Conservation (phyloP, 441 rosid species). For the Aquilaria agallochum region DNA sequence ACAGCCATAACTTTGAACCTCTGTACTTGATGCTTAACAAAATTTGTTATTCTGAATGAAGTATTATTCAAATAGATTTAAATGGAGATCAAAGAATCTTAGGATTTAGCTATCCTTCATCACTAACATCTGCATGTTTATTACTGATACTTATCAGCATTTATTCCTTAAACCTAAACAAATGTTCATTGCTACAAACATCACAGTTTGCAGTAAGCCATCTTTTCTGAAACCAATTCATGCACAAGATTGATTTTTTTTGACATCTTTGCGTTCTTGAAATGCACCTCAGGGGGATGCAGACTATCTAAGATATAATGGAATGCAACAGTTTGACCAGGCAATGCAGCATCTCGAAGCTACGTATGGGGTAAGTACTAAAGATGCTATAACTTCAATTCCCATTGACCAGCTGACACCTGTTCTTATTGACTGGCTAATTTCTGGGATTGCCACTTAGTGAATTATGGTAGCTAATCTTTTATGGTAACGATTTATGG, state of each 20-base stretch:
- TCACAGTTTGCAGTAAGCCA: no score
- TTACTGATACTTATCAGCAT: no score
- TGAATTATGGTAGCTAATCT: background rate
- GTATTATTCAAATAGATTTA: no score
- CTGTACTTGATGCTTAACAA: no score
- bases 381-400: constrained; percentile 2
- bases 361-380: constrained; percentile 63
- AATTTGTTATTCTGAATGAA: no score
- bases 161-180: no score
- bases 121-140: no score
- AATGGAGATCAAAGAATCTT: no score
- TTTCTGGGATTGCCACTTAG: background rate
- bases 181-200: no score
- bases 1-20: no score
- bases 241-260: background rate
- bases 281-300: constrained; percentile 65
- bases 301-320: constrained; percentile 65
- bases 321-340: constrained; percentile 93
- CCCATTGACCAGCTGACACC: background rate
- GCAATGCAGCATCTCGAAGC: constrained; percentile 95
- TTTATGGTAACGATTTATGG: background rate
- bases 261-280: constrained; percentile 2
- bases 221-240: no score
- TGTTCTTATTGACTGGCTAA: background rate
- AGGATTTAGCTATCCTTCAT: no score